Conservation (phyloP, 2,329 filamentous ascomycete genomes). For the Rhynchosporium secalis region DNA sequence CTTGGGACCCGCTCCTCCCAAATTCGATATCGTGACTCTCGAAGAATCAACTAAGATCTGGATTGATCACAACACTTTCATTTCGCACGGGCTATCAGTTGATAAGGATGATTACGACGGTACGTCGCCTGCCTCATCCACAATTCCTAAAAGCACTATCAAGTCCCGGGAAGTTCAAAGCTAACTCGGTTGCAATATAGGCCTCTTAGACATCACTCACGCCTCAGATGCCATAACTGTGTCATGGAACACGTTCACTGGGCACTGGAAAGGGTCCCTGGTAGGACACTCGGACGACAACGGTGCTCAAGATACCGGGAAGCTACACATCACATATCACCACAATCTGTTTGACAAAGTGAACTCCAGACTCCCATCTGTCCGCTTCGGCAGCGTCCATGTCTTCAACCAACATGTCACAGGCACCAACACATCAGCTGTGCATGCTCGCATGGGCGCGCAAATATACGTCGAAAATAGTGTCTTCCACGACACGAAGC, state of each 20-base stretch:
- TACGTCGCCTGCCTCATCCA: not conserved
- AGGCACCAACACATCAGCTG: constrained; percentile 12
- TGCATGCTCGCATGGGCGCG: constrained; percentile 18
- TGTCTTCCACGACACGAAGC: constrained; percentile 11
- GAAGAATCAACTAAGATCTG: constrained; percentile 44
- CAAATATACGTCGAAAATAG: constrained; percentile 16
- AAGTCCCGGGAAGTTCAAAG: not conserved
- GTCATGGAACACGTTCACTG: constrained; percentile 18
- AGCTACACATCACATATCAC: constrained; percentile 19
- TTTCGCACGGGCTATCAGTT: constrained; percentile 25
- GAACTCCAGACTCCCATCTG: constrained; percentile 17
- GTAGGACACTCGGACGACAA: constrained; percentile 19
- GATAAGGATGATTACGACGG: constrained; percentile 19
- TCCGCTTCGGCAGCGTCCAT: constrained; percentile 18
- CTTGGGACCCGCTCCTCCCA: constrained; percentile 46
- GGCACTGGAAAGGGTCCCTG: constrained; percentile 18
- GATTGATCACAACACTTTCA: constrained; percentile 36
- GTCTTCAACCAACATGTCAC: constrained; percentile 11
- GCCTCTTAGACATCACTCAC: constrained; percentile 17
- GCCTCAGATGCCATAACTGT: constrained; percentile 14
- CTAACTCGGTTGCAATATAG: not conserved
- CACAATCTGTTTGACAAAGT: constrained; percentile 17
- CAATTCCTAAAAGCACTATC: not conserved
- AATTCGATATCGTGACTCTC: constrained; percentile 50
- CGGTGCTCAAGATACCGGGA: constrained; percentile 15